Evolutionary conservation across 140 eudicot species (phyloP).

Genomic region (Senecio squalidus): DNA sequence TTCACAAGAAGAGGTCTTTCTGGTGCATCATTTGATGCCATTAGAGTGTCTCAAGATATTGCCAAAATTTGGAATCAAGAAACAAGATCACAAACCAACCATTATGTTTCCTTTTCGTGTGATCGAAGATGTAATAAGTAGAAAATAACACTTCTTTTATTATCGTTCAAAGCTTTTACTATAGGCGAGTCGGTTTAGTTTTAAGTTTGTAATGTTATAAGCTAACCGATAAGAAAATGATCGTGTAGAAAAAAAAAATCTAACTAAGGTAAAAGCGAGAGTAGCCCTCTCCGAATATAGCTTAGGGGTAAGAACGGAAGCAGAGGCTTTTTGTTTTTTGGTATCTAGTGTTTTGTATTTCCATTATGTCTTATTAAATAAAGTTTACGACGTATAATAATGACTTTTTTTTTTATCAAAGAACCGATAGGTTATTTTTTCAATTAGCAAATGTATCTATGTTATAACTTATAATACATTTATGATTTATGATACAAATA

Average conservation of each 20-base stretch:
- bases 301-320: constrained; percentile 28
- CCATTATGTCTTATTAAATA: background rate
- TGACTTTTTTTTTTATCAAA: background rate
- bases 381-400: background rate
- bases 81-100: constrained; percentile 46
- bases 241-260: constrained; percentile 9
- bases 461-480: background rate
- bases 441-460: too few relatives aligned
- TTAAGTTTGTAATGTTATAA: constrained; percentile 2
- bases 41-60: constrained; percentile 74
- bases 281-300: constrained; percentile 53
- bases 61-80: constrained; percentile 69
- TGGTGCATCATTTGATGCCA: constrained; percentile 86
- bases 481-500: too few relatives aligned
- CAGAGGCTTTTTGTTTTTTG: constrained; percentile 19
- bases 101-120: constrained; percentile 41
- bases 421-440: too few relatives aligned
- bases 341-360: background rate
- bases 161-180: background rate
- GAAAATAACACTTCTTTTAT: background rate
- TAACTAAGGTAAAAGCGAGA: constrained; percentile 23
- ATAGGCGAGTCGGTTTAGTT: background rate
- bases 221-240: constrained; percentile 3
- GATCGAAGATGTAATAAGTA: constrained; percentile 44
- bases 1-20: constrained; percentile 83